Evolutionary conservation across 1,284 basidiomycete genomes (phyloP).

Genomic region (Porodaedalea pini): DNA sequence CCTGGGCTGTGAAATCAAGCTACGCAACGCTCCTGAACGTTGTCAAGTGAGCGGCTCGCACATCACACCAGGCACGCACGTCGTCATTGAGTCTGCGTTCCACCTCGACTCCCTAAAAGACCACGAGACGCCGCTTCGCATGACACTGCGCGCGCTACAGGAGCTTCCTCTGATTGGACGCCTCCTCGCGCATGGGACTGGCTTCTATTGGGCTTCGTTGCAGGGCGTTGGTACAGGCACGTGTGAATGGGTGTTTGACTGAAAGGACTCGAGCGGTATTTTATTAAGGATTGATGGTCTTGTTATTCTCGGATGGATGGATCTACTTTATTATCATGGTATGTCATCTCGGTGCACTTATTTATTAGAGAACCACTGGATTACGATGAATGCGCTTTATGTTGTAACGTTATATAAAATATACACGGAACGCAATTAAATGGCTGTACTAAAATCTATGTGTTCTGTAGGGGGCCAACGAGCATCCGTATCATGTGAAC

Average conservation of each 20-base stretch:
- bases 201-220: conserved; percentile 25
- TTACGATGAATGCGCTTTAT: too few relatives aligned
- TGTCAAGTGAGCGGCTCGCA: conserved; percentile 22
- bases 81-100: conserved; percentile 22
- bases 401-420: neutral
- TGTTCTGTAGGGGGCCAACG: too few relatives aligned
- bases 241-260: conserved; percentile 24
- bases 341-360: too few relatives aligned
- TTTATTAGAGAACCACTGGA: too few relatives aligned
- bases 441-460: too few relatives aligned
- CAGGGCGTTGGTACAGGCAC: conserved; percentile 21
- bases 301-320: neutral
- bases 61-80: conserved; percentile 24
- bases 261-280: neutral
- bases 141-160: conserved; percentile 12
- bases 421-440: too few relatives aligned
- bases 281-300: neutral
- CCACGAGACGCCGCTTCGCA: conserved; percentile 9
- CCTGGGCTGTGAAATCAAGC: conserved; percentile 24
- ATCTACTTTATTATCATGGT: too few relatives aligned
- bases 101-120: conserved; percentile 8
- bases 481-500: too few relatives aligned
- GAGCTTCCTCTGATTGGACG: conserved; percentile 23
- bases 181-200: conserved; percentile 23
- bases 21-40: conserved; percentile 18